A percentile compares a stretch with the other conserved stretches of the same genome.
These are phyloP conservation scores for Fraxinus cuspidata DNA, from an alignment of 257 asterid species.

Conservation along the genomic window DNA sequence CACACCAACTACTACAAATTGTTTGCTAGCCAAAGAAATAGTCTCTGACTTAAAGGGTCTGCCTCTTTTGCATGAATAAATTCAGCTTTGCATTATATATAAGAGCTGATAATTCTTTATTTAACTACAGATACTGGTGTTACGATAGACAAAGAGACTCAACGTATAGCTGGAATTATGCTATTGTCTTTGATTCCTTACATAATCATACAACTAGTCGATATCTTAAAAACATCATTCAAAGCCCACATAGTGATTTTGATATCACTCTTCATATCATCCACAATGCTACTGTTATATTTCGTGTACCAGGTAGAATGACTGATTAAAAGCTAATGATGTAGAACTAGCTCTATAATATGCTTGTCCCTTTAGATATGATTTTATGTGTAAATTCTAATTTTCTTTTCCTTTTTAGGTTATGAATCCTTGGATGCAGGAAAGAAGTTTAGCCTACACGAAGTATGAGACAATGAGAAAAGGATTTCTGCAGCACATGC, in stretches of 20 bases:
- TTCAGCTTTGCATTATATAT: not conserved
- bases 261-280: not conserved
- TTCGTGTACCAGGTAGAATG: slow-evolving; percentile 13
- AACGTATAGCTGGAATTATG: not conserved
- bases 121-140: slow-evolving; percentile 11
- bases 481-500: slow-evolving; percentile 37
- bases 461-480: slow-evolving; percentile 27
- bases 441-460: slow-evolving; percentile 14
- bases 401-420: slow-evolving; percentile 1
- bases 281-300: not conserved
- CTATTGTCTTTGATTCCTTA: slow-evolving; percentile 17
- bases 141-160: not conserved
- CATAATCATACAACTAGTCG: slow-evolving; percentile 1
- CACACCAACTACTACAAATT: not conserved
- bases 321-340: not conserved
- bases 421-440: slow-evolving; percentile 19
- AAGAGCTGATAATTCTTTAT: not conserved
- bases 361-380: not conserved
- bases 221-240: not conserved
- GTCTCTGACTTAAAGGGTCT: slow-evolving; percentile 26
- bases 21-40: slow-evolving; percentile 28
- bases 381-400: not conserved
- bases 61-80: not conserved
- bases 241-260: not conserved
- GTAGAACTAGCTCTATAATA: not conserved